Conservation (phyloP, 2,329 filamentous ascomycete species). For the Aspergillus udagawae region DNA sequence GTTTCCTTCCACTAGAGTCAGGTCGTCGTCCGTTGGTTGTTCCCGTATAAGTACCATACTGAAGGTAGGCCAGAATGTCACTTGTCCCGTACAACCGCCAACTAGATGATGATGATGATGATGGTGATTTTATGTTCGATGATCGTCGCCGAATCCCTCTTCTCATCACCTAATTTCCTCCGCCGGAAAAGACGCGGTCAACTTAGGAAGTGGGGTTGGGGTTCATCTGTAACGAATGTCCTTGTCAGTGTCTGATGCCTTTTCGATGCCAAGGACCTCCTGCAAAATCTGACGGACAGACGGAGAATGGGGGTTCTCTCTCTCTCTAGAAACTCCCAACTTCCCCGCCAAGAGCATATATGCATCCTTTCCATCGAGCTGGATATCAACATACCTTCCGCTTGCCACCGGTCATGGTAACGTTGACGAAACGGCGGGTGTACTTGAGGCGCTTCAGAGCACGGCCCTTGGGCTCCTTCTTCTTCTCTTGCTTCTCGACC, state of each 20-base stretch:
- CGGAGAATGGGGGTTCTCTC: not conserved
- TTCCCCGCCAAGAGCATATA: not conserved
- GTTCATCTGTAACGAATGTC: conserved; percentile 63
- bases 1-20: not conserved
- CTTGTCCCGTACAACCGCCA: not conserved
- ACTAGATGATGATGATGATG: conserved; percentile 3
- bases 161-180: conserved; percentile 6
- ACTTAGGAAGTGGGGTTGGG: conserved; percentile 72
- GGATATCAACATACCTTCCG: conserved; percentile 69
- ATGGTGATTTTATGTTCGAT: not conserved
- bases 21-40: not conserved
- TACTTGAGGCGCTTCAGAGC: conserved; percentile 96
- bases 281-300: not conserved
- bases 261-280: not conserved
- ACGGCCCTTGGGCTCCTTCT: conserved; percentile 94
- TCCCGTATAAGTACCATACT: conserved; percentile 1
- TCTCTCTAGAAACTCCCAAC: not conserved
- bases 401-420: conserved; percentile 96
- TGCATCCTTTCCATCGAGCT: not conserved
- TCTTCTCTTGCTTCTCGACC: conserved; percentile 63
- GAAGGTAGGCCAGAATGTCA: not conserved
- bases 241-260: conserved; percentile 8
- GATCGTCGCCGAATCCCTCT: not conserved
- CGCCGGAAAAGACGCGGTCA: conserved; percentile 2
- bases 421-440: conserved; percentile 97